A percentile compares a stretch with the other conserved stretches of the same genome.
These are phyloP conservation scores for Paecilomyces dactylethromorphus DNA, from an alignment of 2,329 filamentous ascomycete species.

Conservation along the genomic window DNA sequence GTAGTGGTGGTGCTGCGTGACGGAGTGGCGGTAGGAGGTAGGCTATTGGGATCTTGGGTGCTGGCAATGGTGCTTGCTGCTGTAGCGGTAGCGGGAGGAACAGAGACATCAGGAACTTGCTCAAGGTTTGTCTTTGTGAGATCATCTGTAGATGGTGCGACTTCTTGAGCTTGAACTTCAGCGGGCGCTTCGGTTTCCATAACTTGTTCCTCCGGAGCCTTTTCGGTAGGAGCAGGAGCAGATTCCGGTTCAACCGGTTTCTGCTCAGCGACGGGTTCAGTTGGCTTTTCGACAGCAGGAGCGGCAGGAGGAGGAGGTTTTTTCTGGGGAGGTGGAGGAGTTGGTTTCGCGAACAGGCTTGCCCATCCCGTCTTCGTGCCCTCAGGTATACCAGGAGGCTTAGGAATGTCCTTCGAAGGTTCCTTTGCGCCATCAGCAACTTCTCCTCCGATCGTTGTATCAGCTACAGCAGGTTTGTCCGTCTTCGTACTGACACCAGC, in stretches of 20 bases:
- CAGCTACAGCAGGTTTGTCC: constrained; percentile 9
- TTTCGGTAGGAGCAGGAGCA: constrained; percentile 34
- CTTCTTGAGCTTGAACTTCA: constrained; percentile 33
- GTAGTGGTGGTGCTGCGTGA: constrained; percentile 49
- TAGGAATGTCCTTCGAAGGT: constrained; percentile 15
- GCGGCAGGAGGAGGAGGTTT: constrained; percentile 37
- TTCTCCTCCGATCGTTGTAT: constrained; percentile 15
- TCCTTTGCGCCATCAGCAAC: constrained; percentile 15
- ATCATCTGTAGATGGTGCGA: constrained; percentile 70
- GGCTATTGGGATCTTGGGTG: constrained; percentile 67
- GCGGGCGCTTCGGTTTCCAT: constrained; percentile 26
- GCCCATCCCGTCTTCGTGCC: constrained; percentile 55
- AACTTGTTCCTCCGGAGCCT: constrained; percentile 22
- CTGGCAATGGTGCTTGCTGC: constrained; percentile 84
- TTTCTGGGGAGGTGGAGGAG: constrained; percentile 44
- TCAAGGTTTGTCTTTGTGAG: constrained; percentile 90
- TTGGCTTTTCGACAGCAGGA: constrained; percentile 27
- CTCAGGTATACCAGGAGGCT: constrained; percentile 24
- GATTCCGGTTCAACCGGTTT: constrained; percentile 39
- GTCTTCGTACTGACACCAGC: constrained; percentile 2
- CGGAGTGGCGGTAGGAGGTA: constrained; percentile 44
- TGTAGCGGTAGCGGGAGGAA: constrained; percentile 71
- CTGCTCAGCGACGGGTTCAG: constrained; percentile 22
- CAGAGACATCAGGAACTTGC: constrained; percentile 75
- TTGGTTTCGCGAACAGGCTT: constrained; percentile 64